These are phyloP conservation scores for Phlebiopsis flavidoalba DNA, from an alignment of 768 basidiomycete genomes.

Conservation along the genomic window DNA sequence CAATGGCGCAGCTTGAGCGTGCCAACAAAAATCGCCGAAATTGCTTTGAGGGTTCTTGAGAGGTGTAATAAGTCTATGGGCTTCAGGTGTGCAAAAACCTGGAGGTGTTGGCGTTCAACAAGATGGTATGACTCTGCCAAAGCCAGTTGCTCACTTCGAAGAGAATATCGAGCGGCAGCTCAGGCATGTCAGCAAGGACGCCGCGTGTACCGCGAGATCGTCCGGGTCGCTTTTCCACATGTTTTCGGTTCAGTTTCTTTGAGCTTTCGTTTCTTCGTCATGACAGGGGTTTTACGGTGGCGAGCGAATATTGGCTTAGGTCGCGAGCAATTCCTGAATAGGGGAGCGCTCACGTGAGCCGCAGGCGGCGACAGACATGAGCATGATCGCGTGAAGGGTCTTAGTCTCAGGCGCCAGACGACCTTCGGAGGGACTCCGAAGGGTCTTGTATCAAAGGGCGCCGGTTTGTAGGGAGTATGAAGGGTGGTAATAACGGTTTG, in stretches of 20 bases:
- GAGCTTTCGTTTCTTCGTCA: not conserved
- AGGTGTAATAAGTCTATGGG: constrained; percentile 1
- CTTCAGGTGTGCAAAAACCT: not conserved
- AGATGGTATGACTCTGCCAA: not conserved
- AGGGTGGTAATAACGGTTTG: too few species aligned
- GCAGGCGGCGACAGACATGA: too few species aligned
- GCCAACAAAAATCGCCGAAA: constrained; percentile 1
- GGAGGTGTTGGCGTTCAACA: not conserved
- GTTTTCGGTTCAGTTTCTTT: not conserved
- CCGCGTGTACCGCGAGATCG: not conserved
- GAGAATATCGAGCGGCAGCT: constrained; percentile 5
- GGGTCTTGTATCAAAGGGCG: too few species aligned
- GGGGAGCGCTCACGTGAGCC: too few species aligned
- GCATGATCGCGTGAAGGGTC: too few species aligned
- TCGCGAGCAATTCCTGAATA: too few species aligned
- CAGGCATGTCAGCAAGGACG: not conserved
- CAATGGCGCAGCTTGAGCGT: not conserved
- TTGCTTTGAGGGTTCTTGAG: constrained; percentile 1
- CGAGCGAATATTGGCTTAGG: too few species aligned
- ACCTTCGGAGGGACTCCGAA: too few species aligned
- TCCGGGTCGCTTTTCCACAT: not conserved
- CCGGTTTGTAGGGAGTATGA: too few species aligned
- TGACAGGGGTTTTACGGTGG: too few species aligned
- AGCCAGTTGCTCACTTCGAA: not conserved
- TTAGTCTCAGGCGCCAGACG: too few species aligned